These are phyloP conservation scores for Backusella australiensis DNA, from an alignment of 192 early-diverging fungal genomes.

Conservation along the genomic window DNA sequence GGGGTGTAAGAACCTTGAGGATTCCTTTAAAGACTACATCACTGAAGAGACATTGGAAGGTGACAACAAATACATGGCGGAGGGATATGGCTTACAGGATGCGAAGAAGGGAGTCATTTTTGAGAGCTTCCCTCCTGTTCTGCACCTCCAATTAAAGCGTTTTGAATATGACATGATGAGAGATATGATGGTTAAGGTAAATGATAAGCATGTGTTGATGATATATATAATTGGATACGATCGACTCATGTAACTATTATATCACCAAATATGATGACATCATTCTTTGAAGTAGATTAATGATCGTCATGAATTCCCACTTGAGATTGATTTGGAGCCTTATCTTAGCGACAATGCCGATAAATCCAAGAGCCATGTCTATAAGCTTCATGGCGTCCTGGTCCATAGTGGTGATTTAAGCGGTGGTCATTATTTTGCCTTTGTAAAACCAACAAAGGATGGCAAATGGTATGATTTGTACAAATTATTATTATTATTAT, in stretches of 20 bases:
- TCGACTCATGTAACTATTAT: background rate
- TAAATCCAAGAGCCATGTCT: constrained; percentile 64
- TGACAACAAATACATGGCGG: constrained; percentile 95
- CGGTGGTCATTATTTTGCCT: constrained; percentile 93
- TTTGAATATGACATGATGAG: constrained; percentile 96
- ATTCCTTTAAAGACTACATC: constrained; percentile 91
- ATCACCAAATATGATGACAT: background rate
- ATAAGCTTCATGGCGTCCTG: constrained; percentile 88
- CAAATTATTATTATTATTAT: background rate
- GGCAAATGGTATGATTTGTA: constrained; percentile 62
- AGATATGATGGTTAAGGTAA: constrained; percentile 87
- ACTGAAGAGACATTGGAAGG: constrained; percentile 91
- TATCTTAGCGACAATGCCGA: constrained; percentile 73
- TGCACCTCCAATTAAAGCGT: constrained; percentile 95
- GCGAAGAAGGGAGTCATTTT: constrained; percentile 98
- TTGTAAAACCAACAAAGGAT: constrained; percentile 77
- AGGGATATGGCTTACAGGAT: constrained; percentile 91
- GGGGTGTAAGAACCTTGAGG: constrained; percentile 79
- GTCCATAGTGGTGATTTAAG: constrained; percentile 93
- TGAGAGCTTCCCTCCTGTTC: constrained; percentile 85
- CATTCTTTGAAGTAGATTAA: constrained; percentile 60
- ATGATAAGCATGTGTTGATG: background rate
- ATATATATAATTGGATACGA: background rate
- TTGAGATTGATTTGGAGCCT: constrained; percentile 77
- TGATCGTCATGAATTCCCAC: constrained; percentile 94